A percentile compares a stretch with the other conserved stretches of the same genome.
Evolutionary conservation across 23 red algal species (phyloP).

Genomic region (Agarophyton chilense): DNA sequence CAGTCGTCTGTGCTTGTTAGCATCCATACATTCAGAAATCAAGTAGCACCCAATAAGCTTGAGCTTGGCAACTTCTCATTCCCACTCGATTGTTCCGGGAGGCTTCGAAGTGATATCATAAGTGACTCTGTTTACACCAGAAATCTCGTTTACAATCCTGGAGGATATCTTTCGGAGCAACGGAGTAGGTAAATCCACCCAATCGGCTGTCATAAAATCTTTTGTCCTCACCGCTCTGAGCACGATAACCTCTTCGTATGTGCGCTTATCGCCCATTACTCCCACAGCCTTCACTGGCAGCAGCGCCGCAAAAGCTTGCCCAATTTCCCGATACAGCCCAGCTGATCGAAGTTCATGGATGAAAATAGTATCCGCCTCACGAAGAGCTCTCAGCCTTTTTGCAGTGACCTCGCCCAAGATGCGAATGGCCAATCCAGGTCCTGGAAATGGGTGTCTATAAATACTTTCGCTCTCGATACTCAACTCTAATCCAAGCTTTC

Average conservation of each 20-base stretch:
- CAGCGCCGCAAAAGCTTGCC: conserved; percentile 97
- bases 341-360: conserved; percentile 80
- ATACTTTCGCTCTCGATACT: conserved; percentile 86
- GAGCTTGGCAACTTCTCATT: background rate
- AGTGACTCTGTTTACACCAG: conserved; percentile 89
- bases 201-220: conserved; percentile 98
- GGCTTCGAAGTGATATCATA: conserved; percentile 98
- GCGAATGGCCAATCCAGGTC: conserved; percentile 97
- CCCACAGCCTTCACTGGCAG: conserved; percentile 95
- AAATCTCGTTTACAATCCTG: conserved; percentile 95
- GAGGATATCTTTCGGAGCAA: conserved; percentile 75
- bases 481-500: conserved; percentile 77
- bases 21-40: background rate
- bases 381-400: conserved; percentile 69
- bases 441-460: conserved; percentile 95
- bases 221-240: conserved; percentile 93
- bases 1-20: background rate
- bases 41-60: too few relatives aligned
- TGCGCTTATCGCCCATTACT: conserved; percentile 98
- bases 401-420: conserved; percentile 87
- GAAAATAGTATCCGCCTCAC: conserved; percentile 90
- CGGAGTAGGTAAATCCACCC: conserved; percentile 75
- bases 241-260: conserved; percentile 96
- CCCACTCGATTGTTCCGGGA: conserved; percentile 95
- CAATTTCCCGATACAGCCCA: conserved; percentile 87